Evolutionary conservation across 2,329 filamentous ascomycete genomes (phyloP).

Genomic region (Aspergillus japonicus): DNA sequence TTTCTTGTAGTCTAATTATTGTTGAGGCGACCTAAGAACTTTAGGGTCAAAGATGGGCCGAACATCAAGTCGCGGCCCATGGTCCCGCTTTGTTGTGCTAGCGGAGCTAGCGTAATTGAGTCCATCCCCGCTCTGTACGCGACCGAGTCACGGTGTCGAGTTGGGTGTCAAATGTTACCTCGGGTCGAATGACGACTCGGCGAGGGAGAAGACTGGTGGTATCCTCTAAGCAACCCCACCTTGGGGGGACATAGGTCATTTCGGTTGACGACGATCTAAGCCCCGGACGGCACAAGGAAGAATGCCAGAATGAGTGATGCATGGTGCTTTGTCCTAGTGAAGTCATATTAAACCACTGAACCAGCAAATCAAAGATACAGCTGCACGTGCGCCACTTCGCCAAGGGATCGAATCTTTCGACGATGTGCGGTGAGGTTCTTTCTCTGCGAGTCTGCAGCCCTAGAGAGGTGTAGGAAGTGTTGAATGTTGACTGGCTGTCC

Average conservation of each 20-base stretch:
- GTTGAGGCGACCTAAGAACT: not conserved
- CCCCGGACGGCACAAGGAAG: not conserved
- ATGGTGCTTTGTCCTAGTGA: not conserved
- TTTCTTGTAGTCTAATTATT: not conserved
- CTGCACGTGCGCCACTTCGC: constrained; percentile 13
- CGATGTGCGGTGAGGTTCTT: constrained; percentile 11
- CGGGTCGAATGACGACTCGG: not conserved
- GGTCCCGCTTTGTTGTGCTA: constrained; percentile 5
- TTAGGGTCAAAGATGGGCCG: not conserved
- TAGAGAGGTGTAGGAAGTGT: not conserved
- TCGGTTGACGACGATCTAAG: constrained; percentile 1
- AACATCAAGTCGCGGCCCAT: not conserved
- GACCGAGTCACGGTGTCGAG: not conserved
- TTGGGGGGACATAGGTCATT: too few relatives aligned
- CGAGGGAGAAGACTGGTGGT: not conserved
- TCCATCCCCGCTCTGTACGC: not conserved
- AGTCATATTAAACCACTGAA: not conserved
- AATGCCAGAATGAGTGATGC: not conserved
- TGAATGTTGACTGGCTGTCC: constrained; percentile 1
- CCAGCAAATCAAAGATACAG: constrained; percentile 8
- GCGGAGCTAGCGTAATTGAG: not conserved
- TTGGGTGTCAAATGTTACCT: not conserved
- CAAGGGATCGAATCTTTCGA: not conserved
- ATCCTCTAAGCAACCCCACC: not conserved
- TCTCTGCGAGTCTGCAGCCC: not conserved